These are phyloP conservation scores for Solanum ossicruentum DNA, from an alignment of 257 asterid genomes.

Conservation along the genomic window DNA sequence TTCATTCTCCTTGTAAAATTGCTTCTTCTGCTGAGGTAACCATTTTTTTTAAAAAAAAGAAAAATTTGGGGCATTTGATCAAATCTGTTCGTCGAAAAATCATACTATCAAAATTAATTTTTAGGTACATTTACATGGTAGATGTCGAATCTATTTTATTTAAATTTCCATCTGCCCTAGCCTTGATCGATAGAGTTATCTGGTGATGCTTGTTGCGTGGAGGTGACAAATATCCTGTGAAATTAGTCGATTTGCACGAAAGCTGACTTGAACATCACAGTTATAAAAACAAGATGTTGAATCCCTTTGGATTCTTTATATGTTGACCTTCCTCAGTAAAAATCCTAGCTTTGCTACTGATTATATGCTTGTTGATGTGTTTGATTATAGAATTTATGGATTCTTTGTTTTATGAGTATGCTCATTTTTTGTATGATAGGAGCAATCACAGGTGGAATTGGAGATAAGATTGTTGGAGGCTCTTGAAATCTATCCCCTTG, in stretches of 20 bases:
- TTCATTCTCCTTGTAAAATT: slow-evolving; percentile 87
- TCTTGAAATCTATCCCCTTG: slow-evolving; percentile 83
- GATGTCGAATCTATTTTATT: neutral
- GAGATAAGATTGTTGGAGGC: slow-evolving; percentile 81
- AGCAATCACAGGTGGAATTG: slow-evolving; percentile 69
- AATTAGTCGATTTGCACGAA: neutral
- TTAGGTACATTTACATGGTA: neutral
- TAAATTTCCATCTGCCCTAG: too few relatives aligned
- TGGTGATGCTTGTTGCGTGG: neutral
- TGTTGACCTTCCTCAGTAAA: neutral
- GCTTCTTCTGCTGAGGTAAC: slow-evolving; percentile 52
- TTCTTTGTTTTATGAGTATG: neutral
- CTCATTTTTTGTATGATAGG: slow-evolving; percentile 27
- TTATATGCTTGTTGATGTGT: neutral
- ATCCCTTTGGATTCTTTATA: neutral
- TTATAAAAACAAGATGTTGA: neutral
- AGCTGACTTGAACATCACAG: neutral
- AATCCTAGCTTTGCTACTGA: neutral
- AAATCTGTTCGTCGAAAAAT: neutral
- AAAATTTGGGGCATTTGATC: neutral
- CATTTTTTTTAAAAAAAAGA: neutral
- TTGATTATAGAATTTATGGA: neutral
- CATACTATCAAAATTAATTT: neutral
- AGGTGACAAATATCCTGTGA: neutral
- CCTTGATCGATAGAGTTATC: neutral